Percentiles rank a stretch among this genome's conserved stretches.
These are phyloP conservation scores for Pseudocercospora fijiensis DNA, from an alignment of 2,329 filamentous ascomycete species.

Conservation along the genomic window DNA sequence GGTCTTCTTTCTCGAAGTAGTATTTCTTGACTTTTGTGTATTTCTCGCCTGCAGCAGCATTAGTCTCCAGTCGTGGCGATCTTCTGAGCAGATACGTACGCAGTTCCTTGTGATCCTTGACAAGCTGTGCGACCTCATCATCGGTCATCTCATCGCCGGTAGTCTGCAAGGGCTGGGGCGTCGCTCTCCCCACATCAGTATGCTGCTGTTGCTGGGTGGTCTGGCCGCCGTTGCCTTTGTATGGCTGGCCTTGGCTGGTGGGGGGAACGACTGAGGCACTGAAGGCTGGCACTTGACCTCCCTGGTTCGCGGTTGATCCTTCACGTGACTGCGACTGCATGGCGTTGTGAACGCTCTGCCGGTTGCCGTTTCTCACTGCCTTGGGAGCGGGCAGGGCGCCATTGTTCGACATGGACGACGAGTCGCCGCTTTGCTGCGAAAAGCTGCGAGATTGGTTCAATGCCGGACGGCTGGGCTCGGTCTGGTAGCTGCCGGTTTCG, in stretches of 20 bases:
- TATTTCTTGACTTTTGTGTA: conserved; percentile 98
- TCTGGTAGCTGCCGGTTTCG: conserved; percentile 29
- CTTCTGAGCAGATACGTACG: conserved; percentile 39
- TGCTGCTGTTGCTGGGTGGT: conserved; percentile 30
- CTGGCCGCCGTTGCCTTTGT: conserved; percentile 31
- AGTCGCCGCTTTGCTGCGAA: conserved; percentile 33
- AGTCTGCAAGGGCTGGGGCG: conserved; percentile 46
- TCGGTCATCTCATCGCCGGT: conserved; percentile 47
- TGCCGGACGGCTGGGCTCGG: conserved; percentile 26
- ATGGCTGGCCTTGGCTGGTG: conserved; percentile 47
- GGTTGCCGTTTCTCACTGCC: conserved; percentile 30
- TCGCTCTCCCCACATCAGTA: conserved; percentile 35
- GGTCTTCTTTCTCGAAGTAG: conserved; percentile 87
- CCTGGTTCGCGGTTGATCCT: conserved; percentile 25
- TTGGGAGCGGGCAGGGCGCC: conserved; percentile 32
- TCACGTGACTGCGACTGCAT: conserved; percentile 33
- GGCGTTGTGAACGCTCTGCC: conserved; percentile 38
- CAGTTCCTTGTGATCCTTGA: conserved; percentile 53
- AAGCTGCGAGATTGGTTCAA: conserved; percentile 34
- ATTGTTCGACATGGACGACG: conserved; percentile 37
- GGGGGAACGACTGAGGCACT: conserved; percentile 48
- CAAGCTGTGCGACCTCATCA: conserved; percentile 48
- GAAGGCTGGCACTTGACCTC: conserved; percentile 41
- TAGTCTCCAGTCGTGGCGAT: conserved; percentile 7
- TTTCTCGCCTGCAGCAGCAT: conserved; percentile 67